Base-by-base conservation (phyloP, 2,329 filamentous ascomycete species). In the Colletotrichum cordylinicola region DNA sequence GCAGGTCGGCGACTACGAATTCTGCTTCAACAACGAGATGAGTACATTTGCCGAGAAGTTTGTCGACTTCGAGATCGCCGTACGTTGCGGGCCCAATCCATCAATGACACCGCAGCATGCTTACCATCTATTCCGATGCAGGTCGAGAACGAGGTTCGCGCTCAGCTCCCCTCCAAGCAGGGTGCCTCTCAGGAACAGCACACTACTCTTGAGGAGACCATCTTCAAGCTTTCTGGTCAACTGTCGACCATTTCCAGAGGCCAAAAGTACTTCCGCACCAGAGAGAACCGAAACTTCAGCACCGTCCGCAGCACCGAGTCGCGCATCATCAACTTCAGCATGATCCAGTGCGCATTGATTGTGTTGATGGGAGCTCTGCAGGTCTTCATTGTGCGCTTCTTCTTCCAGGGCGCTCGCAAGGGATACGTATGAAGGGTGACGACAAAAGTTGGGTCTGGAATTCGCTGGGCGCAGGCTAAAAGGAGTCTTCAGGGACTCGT, bases 21-120 rank as follows among this genome's bases (percentile, higher is more conserved):
- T 99, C 88, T 99, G 97, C 91, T 99, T 99, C 89, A 94, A 96
- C 87, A 99, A 99, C 83, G 94, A 97, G 83, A 98, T 99, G 94
- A 98, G 95, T 83, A 98, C 96, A 1, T 98, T 98, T 84, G 94
- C 96, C 68, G 97, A 99, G 87, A 99, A 99, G 88, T 93, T 95
- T 84, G 96, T 99, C 78, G 97, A 99, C 85, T 98, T 99, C 82
- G 97, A 99, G 87, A 98, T 99, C 83, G 91, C 96, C 77, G 96
- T 97, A 88, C 77, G 94, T 86, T 69, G 39, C 56, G 15, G 2
- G 21, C 66, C 55, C 39, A 52, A 60, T 31, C 52, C 31, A 82
- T 61, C n/a, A 75, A 74, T 39, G 3, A 55, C 12, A 21, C 29
- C 64, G 15, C 56, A 21, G 12, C 35, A 33, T 75, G 71, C 78